Conservation (phyloP, 177 flowering plant species). For the Vitis hybrid region DNA sequence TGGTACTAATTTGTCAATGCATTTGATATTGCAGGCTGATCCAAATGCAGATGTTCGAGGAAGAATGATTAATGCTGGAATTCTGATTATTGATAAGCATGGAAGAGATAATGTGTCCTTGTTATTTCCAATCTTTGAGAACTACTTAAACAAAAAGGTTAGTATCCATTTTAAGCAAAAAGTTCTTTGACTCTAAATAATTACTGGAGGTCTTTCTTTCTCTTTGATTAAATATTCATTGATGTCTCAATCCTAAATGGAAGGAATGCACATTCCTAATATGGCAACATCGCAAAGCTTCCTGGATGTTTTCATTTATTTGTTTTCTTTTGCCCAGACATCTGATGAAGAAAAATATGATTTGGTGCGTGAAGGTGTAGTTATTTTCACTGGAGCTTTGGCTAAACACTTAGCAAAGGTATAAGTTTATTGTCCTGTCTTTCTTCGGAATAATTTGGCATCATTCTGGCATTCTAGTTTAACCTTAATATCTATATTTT, state of each 20-base stretch:
- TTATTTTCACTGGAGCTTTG: constrained; percentile 92
- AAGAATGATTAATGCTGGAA: constrained; percentile 98
- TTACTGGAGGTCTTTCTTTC: constrained; percentile 1
- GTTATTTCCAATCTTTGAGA: constrained; percentile 96
- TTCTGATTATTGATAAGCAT: constrained; percentile 88
- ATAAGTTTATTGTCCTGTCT: not conserved
- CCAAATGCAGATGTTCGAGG: constrained; percentile 93
- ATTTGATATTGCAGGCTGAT: constrained; percentile 72
- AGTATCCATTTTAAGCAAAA: not conserved
- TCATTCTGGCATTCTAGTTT: not conserved
- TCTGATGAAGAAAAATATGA: constrained; percentile 94
- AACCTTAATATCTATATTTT: constrained; percentile 3
- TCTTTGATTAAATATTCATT: not conserved
- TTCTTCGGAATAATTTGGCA: not conserved
- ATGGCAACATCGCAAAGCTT: not conserved
- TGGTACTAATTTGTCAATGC: constrained; percentile 1
- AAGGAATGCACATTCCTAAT: not conserved
- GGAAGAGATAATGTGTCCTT: constrained; percentile 87
- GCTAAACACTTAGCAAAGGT: constrained; percentile 95
- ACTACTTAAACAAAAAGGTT: constrained; percentile 94
- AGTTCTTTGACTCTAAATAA: not conserved
- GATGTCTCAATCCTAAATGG: not conserved
- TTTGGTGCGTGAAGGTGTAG: constrained; percentile 99
- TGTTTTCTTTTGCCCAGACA: constrained; percentile 45
- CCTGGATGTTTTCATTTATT: constrained; percentile 2